Evolutionary conservation across 2,329 filamentous ascomycete species (phyloP).

Genomic region (Tympanopsis confertula): DNA sequence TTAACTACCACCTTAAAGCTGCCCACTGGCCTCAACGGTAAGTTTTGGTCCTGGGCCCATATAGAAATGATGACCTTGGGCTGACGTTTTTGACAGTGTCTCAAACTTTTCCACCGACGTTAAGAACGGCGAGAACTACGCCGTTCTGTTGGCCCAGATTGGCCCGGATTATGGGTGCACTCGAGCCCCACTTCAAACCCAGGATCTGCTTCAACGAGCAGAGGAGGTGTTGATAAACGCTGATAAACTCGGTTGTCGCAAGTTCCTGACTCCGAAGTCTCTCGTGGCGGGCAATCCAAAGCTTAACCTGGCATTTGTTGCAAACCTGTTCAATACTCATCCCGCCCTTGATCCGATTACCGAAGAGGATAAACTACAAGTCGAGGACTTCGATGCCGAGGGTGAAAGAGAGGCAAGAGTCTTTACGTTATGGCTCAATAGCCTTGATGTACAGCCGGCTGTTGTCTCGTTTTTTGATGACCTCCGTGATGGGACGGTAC

Average conservation of each 20-base stretch:
- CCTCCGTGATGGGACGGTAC: conserved; percentile 72
- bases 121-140: conserved; percentile 96
- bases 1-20: conserved; percentile 98
- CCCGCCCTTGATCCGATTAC: conserved; percentile 92
- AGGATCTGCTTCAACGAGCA: conserved; percentile 74
- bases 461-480: conserved; percentile 98
- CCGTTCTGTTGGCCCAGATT: conserved; percentile 84
- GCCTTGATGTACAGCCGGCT: conserved; percentile 81
- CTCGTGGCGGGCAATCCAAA: conserved; percentile 95
- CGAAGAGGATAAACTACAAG: conserved; percentile 92
- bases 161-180: conserved; percentile 70
- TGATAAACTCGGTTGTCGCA: conserved; percentile 85
- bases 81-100: conserved; percentile 44
- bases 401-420: conserved; percentile 94
- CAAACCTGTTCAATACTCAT: conserved; percentile 96
- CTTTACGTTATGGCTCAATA: conserved; percentile 97
- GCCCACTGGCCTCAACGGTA: conserved; percentile 75
- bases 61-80: not conserved
- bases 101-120: conserved; percentile 89
- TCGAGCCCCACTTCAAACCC: conserved; percentile 73
- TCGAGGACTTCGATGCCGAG: conserved; percentile 97
- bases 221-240: conserved; percentile 89
- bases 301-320: conserved; percentile 94
- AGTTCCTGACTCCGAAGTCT: conserved; percentile 86
- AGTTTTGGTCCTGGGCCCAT: too few relatives aligned